Percentiles rank a stretch among this genome's conserved stretches.
Conservation (phyloP, 306 rosid species). For the Styphnolobium japonicum region DNA sequence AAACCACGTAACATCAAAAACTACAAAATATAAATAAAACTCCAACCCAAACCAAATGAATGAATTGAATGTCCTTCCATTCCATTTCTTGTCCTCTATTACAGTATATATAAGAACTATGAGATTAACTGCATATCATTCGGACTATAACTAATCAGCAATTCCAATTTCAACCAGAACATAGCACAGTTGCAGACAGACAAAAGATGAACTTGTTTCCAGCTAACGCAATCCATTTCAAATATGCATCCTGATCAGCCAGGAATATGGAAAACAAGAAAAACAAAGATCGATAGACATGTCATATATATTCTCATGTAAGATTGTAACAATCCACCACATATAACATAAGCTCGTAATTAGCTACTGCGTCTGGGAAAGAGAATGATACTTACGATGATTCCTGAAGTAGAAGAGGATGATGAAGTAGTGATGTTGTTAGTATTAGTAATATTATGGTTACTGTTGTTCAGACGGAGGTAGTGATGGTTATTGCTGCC, state of each 20-base stretch:
- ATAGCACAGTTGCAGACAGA: neutral
- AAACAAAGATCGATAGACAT: too few species aligned
- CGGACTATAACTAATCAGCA: too few species aligned
- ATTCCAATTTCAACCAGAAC: neutral
- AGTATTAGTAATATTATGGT: neutral
- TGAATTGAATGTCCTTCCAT: too few species aligned
- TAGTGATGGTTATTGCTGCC: conserved; percentile 9
- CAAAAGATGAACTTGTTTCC: neutral
- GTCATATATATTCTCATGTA: neutral
- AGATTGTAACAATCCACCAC: neutral
- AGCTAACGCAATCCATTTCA: too few species aligned
- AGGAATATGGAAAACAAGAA: too few species aligned
- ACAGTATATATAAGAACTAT: too few species aligned
- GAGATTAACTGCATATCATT: too few species aligned
- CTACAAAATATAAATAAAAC: neutral
- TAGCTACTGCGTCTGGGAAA: too few species aligned
- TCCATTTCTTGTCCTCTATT: too few species aligned
- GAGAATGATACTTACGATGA: conserved; percentile 43
- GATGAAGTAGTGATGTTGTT: conserved; percentile 20
- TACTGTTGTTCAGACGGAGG: conserved; percentile 28
- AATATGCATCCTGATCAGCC: too few species aligned
- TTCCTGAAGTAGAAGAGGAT: conserved; percentile 40
- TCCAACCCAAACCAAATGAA: neutral
- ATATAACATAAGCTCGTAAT: neutral
- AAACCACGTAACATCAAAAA: neutral